Conservation (phyloP, 345 rosid species). For the Eucalyptus regnans region DNA sequence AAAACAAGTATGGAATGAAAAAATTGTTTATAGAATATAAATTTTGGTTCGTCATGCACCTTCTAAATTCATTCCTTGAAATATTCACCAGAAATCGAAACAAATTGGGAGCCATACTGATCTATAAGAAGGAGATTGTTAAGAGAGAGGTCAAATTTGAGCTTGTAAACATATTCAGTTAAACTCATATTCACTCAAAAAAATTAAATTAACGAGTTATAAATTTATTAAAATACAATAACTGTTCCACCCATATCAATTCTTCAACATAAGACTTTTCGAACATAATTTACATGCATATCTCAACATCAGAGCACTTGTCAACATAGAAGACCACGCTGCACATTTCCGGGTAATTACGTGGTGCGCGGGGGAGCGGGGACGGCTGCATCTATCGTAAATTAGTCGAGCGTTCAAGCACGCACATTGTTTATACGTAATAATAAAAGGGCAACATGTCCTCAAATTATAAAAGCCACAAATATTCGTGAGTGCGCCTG, state of each 20-base stretch:
- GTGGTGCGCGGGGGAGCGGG: not conserved
- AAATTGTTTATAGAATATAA: too few relatives aligned
- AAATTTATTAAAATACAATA: too few relatives aligned
- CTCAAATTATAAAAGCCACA: not conserved
- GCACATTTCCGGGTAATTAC: not conserved
- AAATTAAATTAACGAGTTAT: too few relatives aligned
- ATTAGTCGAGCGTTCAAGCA: not conserved
- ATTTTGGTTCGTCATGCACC: too few relatives aligned
- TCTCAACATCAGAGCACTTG: not conserved
- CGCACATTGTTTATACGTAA: not conserved
- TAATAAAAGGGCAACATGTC: not conserved
- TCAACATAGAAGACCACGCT: not conserved
- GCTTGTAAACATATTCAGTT: too few relatives aligned
- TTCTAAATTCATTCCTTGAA: not conserved
- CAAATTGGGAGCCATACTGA: not conserved
- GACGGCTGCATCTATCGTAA: not conserved
- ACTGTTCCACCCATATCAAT: not conserved
- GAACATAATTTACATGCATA: not conserved
- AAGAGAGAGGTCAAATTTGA: not conserved
- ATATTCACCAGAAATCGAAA: too few relatives aligned
- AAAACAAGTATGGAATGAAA: accelerated
- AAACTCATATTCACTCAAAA: not conserved
- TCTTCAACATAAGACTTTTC: accelerated
- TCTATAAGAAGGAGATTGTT: not conserved
- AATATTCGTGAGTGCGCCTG: not conserved